Conservation (phyloP, 345 rosid genomes). For the Trapa bicornis region DNA sequence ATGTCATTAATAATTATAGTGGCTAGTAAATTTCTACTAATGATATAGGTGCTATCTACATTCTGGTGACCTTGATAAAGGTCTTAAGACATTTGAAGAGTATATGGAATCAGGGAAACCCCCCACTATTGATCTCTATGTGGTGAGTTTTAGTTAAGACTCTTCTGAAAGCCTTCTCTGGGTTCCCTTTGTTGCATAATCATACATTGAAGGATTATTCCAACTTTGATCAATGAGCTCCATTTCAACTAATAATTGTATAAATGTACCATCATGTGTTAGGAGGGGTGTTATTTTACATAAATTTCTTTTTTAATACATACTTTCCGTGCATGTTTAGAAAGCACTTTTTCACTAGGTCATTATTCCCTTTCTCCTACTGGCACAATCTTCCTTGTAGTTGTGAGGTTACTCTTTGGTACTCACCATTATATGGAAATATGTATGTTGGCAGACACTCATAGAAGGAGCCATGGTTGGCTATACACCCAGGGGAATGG, state of each 20-base stretch:
- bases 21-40: not conserved
- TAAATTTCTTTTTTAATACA: not conserved
- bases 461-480: slow-evolving; percentile 85
- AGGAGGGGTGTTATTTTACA: not conserved
- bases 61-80: slow-evolving; percentile 59
- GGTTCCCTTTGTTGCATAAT: not conserved
- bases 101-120: slow-evolving; percentile 39
- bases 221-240: not conserved
- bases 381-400: not conserved
- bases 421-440: not conserved
- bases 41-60: slow-evolving; percentile 59
- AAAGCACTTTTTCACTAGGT: not conserved
- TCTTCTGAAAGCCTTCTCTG: not conserved
- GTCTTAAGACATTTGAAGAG: slow-evolving; percentile 49
- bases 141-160: slow-evolving; percentile 29
- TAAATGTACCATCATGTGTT: not conserved
- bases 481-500: slow-evolving; percentile 74
- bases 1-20: not conserved
- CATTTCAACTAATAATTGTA: not conserved
- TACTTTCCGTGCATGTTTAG: not conserved
- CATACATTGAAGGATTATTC: not conserved
- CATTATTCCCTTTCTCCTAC: not conserved
- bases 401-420: not conserved
- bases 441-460: slow-evolving; percentile 39
- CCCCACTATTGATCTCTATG: slow-evolving; percentile 43